Conservation (phyloP, 306 rosid species). For the Trichosanthes truncata region DNA sequence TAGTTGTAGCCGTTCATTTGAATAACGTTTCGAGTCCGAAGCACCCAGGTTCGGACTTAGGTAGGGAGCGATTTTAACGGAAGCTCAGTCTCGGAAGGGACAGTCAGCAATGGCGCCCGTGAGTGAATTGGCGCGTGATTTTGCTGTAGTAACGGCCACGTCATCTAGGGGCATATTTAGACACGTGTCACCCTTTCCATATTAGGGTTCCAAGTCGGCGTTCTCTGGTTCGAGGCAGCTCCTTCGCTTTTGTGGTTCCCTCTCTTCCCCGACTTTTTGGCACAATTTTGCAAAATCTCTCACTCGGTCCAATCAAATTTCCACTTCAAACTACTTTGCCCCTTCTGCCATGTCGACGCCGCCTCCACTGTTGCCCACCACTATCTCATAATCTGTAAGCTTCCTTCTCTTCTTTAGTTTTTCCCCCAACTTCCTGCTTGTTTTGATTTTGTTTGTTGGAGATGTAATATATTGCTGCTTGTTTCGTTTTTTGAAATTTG, state of each 20-base stretch:
- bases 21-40: no score
- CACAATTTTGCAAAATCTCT: background rate
- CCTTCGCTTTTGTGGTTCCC: slow-evolving; percentile 20
- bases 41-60: background rate
- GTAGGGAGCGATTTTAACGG: background rate
- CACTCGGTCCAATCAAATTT: slow-evolving; percentile 10
- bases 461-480: background rate
- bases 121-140: background rate
- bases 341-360: slow-evolving; percentile 36
- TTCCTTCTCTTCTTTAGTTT: background rate
- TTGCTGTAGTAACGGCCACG: background rate
- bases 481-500: background rate
- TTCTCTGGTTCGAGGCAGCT: slow-evolving; percentile 2
- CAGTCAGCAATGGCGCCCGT: background rate
- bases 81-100: background rate
- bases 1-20: no score
- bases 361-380: slow-evolving; percentile 16
- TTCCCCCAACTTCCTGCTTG: background rate
- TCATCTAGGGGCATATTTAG: background rate
- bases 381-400: background rate
- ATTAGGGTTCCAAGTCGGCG: slow-evolving; percentile 8
- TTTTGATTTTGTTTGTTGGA: background rate
- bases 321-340: slow-evolving; percentile 48
- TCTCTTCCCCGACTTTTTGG: slow-evolving; percentile 27
- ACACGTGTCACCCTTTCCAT: slow-evolving; percentile 1